Conservation (phyloP, 129 eudicot species). For the Silybum marianum region DNA sequence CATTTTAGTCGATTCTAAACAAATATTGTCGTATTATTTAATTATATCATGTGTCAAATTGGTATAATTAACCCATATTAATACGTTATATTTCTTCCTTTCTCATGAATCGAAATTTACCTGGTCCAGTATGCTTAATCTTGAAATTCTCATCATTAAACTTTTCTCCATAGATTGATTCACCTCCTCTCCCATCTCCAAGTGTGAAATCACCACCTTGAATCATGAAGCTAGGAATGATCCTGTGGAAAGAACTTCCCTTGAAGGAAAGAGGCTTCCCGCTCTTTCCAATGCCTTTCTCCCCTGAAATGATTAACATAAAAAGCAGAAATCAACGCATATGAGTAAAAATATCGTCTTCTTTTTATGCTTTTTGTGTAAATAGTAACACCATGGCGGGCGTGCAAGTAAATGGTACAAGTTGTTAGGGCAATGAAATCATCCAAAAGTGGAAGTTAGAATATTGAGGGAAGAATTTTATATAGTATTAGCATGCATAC, state of each 20-base stretch:
- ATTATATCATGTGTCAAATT: not conserved
- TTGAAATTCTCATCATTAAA: constrained; percentile 93
- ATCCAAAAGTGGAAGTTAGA: not conserved
- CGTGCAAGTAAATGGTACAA: too few species aligned
- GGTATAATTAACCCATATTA: not conserved
- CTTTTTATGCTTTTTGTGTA: not conserved
- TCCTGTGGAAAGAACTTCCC: constrained; percentile 88
- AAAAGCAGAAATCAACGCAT: not conserved
- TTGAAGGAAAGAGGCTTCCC: constrained; percentile 91
- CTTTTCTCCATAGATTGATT: constrained; percentile 88
- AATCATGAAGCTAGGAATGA: constrained; percentile 91
- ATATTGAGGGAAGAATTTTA: not conserved
- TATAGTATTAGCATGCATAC: constrained; percentile 40
- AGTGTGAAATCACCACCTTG: constrained; percentile 97
- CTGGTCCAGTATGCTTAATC: constrained; percentile 89
- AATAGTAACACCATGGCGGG: not conserved
- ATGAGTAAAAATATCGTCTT: not conserved
- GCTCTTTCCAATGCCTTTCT: constrained; percentile 79
- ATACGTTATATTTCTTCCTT: not conserved
- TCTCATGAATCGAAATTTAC: constrained; percentile 26
- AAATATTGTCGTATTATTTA: not conserved
- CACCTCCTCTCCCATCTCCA: constrained; percentile 94
- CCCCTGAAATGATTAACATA: constrained; percentile 51
- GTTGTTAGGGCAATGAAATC: not conserved
- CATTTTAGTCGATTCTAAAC: not conserved